Conservation (phyloP, 169 alveolate species). For the Cryptosporidium andersoni region DNA sequence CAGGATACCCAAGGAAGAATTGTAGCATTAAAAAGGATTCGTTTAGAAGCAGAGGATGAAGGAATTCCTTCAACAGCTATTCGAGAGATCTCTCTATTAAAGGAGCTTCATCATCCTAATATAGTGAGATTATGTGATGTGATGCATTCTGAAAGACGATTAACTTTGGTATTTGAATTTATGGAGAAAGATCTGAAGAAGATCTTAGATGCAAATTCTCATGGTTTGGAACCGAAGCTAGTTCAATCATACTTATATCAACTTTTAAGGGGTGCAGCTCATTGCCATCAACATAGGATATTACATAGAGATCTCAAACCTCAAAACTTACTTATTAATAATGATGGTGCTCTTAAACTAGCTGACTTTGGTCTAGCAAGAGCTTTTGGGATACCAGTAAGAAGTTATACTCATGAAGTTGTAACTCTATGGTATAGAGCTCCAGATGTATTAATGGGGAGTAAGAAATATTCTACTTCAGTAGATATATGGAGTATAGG, state of each 20-base stretch:
- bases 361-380: conserved; percentile 99
- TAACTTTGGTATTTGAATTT: conserved; percentile 97
- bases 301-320: conserved; percentile 99
- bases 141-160: conserved; percentile 95
- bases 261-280: conserved; percentile 94
- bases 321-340: conserved; percentile 94
- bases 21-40: conserved; percentile 95
- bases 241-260: conserved; percentile 91
- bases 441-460: conserved; percentile 99
- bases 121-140: conserved; percentile 98
- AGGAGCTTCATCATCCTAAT: conserved; percentile 98
- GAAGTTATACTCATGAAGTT: conserved; percentile 97
- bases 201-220: conserved; percentile 88
- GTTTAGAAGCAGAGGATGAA: conserved; percentile 99
- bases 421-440: conserved; percentile 99
- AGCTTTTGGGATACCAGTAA: conserved; percentile 97
- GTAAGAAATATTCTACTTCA: conserved; percentile 96
- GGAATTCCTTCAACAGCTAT: conserved; percentile 96
- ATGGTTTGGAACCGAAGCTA: conserved; percentile 86
- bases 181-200: conserved; percentile 97
- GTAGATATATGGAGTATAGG: conserved; percentile 99
- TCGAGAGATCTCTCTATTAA: conserved; percentile 95
- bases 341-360: conserved; percentile 90
- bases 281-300: conserved; percentile 94
- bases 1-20: conserved; percentile 86